Evolutionary conservation across 345 rosid genomes (phyloP), one percentile per base, ranked within the genome.

Genomic region (Eutrema yunnanense): DNA sequence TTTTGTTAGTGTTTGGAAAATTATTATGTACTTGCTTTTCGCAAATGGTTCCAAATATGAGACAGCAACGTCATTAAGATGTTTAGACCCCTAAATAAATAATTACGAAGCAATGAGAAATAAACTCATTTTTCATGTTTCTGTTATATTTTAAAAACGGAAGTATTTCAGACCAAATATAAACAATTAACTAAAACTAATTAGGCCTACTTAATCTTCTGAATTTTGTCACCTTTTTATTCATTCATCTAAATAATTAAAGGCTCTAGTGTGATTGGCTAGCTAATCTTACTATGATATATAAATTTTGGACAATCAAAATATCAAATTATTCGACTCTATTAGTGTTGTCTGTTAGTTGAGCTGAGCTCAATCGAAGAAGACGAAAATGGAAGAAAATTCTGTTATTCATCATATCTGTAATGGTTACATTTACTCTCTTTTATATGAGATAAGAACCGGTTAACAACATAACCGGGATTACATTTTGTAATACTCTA

Each of bases 31-130:
- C 19, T 69, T 57, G 14, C 56, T 46, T 57, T 36, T 26, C 2
- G 9, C 41, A 41, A 40, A 71, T 71, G 61, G 60, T 61, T 71
- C 59, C 53, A 50, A 40, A 30, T 41, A 61, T 16, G 53, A 62
- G 53, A 41, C 75, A 71, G 51, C 44, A 41, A 19, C 49, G 52
- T 71, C 62, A 37, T 51, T 51, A 50, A 40, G 33, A 49, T 58
- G 46, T 47, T 37, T 58, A 48, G 33, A 38, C 33, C 8, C 12
- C 49, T 60, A 38, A 38, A 16, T 16, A 55, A 9, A 2, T 29
- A 46, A 58, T 34, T 52, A 27, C 6, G 3, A 33, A 33, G 11
- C 14, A 12, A 44, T 6, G 9, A 3, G 14, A 44, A 33, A 37
- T 22, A 12, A 26, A 37, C 29, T 16, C 44, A 8, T 22, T 55